These are phyloP conservation scores for Eimeria sp. DNA, from an alignment of 169 alveolate species.

Conservation along the genomic window DNA sequence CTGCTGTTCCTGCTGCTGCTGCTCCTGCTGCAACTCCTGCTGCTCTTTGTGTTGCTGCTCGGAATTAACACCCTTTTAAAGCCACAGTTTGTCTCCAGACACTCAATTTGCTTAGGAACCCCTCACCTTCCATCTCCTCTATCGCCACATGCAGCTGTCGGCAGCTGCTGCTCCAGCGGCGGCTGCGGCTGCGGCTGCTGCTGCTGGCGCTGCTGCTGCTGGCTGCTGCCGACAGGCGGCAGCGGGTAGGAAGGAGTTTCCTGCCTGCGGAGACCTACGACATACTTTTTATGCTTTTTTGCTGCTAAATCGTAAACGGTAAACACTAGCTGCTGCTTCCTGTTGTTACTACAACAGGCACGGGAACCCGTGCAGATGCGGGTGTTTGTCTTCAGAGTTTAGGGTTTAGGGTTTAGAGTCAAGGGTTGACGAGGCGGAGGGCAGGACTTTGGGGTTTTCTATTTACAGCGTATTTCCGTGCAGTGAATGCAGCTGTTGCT, in stretches of 20 bases:
- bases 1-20: conserved; percentile 38
- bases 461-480: not conserved
- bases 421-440: not conserved
- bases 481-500: not conserved
- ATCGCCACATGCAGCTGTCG: conserved; percentile 31
- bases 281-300: not conserved
- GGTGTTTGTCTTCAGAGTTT: not conserved
- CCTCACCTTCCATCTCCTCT: not conserved
- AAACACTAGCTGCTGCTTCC: not conserved
- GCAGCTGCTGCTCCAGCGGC: conserved; percentile 13
- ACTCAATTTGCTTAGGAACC: not conserved
- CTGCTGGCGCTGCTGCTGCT: conserved; percentile 19
- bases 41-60: not conserved
- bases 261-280: not conserved
- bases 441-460: not conserved
- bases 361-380: not conserved
- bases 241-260: not conserved
- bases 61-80: not conserved
- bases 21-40: not conserved
- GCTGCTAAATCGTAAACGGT: not conserved
- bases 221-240: conserved; percentile 42
- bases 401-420: not conserved
- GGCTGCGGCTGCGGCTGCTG: conserved; percentile 10
- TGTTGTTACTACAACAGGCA: not conserved
- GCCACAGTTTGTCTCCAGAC: not conserved